A percentile compares a stretch with the other conserved stretches of the same genome.
These are phyloP conservation scores for Suillus placidus DNA, from an alignment of 768 basidiomycete species.

Conservation along the genomic window DNA sequence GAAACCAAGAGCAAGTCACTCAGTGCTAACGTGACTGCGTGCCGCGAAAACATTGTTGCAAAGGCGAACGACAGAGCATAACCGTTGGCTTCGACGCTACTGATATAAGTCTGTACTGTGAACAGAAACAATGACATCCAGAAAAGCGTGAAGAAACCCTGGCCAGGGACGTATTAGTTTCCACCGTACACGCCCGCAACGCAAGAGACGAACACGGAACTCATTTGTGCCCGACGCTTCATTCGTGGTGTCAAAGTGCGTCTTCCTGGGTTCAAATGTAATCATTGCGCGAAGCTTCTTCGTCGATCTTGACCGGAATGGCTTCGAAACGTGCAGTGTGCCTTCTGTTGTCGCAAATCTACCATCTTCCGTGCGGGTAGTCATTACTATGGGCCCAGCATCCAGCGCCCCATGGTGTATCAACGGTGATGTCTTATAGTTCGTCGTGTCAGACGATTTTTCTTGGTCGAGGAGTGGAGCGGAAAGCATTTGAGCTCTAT, in stretches of 20 bases:
- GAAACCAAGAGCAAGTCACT: constrained; percentile 83
- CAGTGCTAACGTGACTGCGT: constrained; percentile 80
- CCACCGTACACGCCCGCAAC: not conserved
- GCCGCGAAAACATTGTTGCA: constrained; percentile 83
- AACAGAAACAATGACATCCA: constrained; percentile 90
- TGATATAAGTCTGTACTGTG: constrained; percentile 74
- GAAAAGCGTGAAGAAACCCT: constrained; percentile 96
- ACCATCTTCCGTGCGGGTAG: constrained; percentile 19
- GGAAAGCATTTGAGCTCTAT: not conserved
- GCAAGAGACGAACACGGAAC: constrained; percentile 62
- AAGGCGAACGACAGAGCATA: constrained; percentile 79
- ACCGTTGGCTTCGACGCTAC: constrained; percentile 76
- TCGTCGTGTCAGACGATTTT: constrained; percentile 5
- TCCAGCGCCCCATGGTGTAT: not conserved
- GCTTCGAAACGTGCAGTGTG: constrained; percentile 74
- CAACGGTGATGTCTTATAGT: not conserved
- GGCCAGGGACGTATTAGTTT: constrained; percentile 6
- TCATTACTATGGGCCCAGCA: not conserved
- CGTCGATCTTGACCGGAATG: constrained; percentile 70
- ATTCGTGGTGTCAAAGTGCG: constrained; percentile 83
- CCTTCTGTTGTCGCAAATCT: constrained; percentile 58
- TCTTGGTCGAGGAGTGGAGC: not conserved
- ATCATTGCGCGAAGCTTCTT: constrained; percentile 83
- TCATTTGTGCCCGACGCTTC: constrained; percentile 74
- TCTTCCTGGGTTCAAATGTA: constrained; percentile 85